Evolutionary conservation across 257 asterid species (phyloP).

Genomic region (Jacaranda mimosifolia): DNA sequence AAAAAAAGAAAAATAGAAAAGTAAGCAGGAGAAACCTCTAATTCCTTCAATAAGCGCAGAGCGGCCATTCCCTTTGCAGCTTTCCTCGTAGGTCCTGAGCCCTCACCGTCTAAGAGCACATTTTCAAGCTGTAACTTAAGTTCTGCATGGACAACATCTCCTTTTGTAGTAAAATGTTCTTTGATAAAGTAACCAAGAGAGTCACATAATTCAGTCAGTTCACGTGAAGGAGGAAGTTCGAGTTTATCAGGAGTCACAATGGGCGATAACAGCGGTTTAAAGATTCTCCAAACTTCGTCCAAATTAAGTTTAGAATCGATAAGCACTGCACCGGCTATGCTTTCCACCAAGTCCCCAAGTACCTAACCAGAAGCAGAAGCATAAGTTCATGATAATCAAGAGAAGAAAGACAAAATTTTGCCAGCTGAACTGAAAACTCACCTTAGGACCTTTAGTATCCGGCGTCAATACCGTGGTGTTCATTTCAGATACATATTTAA

Average conservation of each 20-base stretch:
- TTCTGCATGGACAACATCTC: slow-evolving; percentile 60
- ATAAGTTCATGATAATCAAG: too few relatives aligned
- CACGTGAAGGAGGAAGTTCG: slow-evolving; percentile 86
- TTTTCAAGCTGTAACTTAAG: slow-evolving; percentile 74
- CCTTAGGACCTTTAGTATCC: slow-evolving; percentile 84
- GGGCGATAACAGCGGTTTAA: slow-evolving; percentile 81
- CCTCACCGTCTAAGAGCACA: slow-evolving; percentile 64
- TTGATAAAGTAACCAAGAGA: slow-evolving; percentile 81
- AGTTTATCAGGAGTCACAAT: slow-evolving; percentile 93
- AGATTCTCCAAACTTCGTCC: slow-evolving; percentile 81
- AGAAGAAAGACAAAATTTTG: too few relatives aligned
- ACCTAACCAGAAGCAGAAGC: slow-evolving; percentile 47
- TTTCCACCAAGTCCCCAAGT: slow-evolving; percentile 96
- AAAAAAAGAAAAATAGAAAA: neutral
- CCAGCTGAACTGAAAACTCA: slow-evolving; percentile 27
- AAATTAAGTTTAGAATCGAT: slow-evolving; percentile 78
- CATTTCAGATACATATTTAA: slow-evolving; percentile 54
- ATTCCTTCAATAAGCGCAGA: slow-evolving; percentile 64
- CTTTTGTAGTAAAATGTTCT: slow-evolving; percentile 48
- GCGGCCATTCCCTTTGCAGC: slow-evolving; percentile 91
- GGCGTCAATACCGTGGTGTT: slow-evolving; percentile 52
- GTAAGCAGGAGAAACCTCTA: slow-evolving; percentile 68
- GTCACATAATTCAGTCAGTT: slow-evolving; percentile 80
- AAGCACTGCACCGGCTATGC: slow-evolving; percentile 91
- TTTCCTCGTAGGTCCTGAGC: slow-evolving; percentile 67